Base-by-base conservation (phyloP, 352 stramenopile genomes). In the Lagenidium giganteum region DNA sequence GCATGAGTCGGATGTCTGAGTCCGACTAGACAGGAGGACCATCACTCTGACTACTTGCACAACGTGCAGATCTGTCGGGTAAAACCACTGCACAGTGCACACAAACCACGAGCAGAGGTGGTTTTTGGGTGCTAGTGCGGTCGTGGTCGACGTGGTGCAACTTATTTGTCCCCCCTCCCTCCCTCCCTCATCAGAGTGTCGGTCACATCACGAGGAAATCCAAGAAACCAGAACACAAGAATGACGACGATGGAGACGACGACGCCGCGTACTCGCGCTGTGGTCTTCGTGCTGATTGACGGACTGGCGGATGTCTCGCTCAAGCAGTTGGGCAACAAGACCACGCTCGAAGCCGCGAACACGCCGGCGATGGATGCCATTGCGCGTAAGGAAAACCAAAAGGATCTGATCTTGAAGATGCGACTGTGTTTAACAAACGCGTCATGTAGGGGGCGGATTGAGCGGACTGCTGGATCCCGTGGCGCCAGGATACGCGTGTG, bases 251-350 rank as follows among this genome's bases (percentile, higher is more conserved):
- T 14, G 3, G 5, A 21, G 13, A 16, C 28, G 4, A 14, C 40
- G 22, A 14, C 52, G 24, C 42, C 32, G 13, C 46, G 42, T 13
- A 38, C 32, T 28, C 61, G 61, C 37, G 60, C 61, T 5, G 74
- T 95, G 38, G 57, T 95, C 38, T 91, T 95, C 46, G 81, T 95
- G 54, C 76, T 95, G 35, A 92, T 95, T 48, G 83, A 95, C 24
- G 83, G 83, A 8, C 67, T 95, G 24, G 77, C 71, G 17, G 83
- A 95, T 33, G 71, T 90, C 12, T 80, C 79, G 21, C 63, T 92
- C 27, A 55, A 60, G 23, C 61, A 87, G 32, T 46, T 88, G 34
- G 54, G 45, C 22, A 56, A 69, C 20, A 49, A 57, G 26, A 88
- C 83, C 43, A 78, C 83, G 33, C 64, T 95, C 13, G 56, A 90